These are phyloP conservation scores for Nymphaea thermarum DNA, from an alignment of 164 flowering plant species.

Conservation along the genomic window DNA sequence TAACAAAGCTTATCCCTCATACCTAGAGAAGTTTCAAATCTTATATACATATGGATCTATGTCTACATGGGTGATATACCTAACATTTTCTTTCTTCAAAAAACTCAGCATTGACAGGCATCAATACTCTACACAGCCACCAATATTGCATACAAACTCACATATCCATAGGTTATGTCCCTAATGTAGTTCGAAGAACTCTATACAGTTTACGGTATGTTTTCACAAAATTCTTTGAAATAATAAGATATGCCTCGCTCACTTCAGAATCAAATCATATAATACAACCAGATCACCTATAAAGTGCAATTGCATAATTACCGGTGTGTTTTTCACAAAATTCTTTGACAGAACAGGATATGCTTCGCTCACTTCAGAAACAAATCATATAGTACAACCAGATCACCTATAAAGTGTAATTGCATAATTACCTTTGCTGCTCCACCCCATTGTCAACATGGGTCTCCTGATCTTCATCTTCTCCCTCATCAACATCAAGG, in stretches of 20 bases:
- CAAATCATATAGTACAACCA: neutral
- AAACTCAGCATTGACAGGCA: too few species aligned
- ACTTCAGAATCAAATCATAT: neutral
- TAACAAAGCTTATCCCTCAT: too few species aligned
- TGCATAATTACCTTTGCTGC: conserved; percentile 34
- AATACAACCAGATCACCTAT: neutral
- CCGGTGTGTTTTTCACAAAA: conserved; percentile 12
- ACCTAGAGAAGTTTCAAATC: too few species aligned
- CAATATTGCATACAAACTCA: too few species aligned
- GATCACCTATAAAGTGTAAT: neutral
- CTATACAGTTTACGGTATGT: too few species aligned
- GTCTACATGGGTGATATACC: too few species aligned
- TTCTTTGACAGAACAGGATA: neutral
- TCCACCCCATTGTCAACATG: conserved; percentile 19
- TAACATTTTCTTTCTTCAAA: too few species aligned
- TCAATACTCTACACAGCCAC: too few species aligned
- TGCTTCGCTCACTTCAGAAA: neutral
- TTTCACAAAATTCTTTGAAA: too few species aligned
- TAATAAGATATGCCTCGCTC: neutral
- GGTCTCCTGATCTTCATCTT: conserved; percentile 34
- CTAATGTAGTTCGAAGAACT: too few species aligned
- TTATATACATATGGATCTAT: too few species aligned
- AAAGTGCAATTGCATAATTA: conserved; percentile 1
- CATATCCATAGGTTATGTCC: too few species aligned
- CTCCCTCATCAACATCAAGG: conserved; percentile 49